Evolutionary conservation across 441 rosid species (phyloP), one percentile per base, ranked within the genome.

Genomic region (Metrosideros polymorpha): DNA sequence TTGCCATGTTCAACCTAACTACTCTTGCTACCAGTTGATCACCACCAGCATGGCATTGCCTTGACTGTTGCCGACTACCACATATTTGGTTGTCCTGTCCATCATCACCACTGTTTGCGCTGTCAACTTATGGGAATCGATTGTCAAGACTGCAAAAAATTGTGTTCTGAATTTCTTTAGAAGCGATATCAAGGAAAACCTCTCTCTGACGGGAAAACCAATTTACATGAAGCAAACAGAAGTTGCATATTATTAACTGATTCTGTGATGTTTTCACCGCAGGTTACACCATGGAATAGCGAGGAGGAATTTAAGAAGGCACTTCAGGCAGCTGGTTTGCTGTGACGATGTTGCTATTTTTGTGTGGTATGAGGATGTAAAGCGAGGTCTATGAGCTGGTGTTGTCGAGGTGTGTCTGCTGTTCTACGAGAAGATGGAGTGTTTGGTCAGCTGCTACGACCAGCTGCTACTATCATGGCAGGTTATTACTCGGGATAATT

Each of bases 291-390:
- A 8, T 95, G 96, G 97, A 75, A 89, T 84, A 94, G 90, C 6
- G 96, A 92, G 6, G 95, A 94, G 53, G 96, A 92, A 86, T 97
- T 94, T 49, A 92, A 88, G 83, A 87, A 9, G 22, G 98, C 99
- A 39, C 92, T 97, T 63, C 87, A 89, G 87, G 91, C 89, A 27
- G 98, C 99, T 4, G 98, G 98, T 32, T 89, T 97, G 86, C 88
- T 96, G 55, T 83, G 54, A 83, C n/a, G 10, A 49, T 30, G 43
- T 14, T 55, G 27, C 45, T 55, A 35, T 29, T 25, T 6, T 50
- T 30, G 35, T n/a, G 59, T 30, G 18, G 29, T 25, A 7, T 14
- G 42, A 66, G 43, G 79, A 35, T 71, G 13, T 71, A 71, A 35
- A 71, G 79, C 3, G 79, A 71, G 79, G 47, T 71, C 47, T 35